Conservation (phyloP, 176 grass and related monocot genomes). For the Poa annua region DNA sequence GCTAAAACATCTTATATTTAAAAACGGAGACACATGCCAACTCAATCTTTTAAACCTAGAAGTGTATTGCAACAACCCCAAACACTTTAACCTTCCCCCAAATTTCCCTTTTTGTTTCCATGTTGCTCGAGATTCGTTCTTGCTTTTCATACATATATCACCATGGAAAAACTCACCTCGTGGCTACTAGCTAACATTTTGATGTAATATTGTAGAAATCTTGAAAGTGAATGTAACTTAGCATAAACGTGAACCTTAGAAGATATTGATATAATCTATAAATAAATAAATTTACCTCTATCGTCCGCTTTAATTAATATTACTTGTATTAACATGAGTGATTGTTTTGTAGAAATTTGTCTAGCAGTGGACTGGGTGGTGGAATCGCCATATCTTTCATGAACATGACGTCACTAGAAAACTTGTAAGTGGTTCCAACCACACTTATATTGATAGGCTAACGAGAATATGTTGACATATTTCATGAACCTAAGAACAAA, state of each 20-base stretch:
- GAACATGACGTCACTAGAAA: not conserved
- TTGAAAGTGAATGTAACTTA: not conserved
- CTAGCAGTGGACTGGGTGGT: not conserved
- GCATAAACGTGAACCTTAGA: not conserved
- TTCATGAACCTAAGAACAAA: not conserved
- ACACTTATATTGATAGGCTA: not conserved
- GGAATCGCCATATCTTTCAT: not conserved
- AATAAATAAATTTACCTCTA: not conserved
- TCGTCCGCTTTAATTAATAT: not conserved
- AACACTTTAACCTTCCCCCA: too few species aligned
- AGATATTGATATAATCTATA: constrained; percentile 2
- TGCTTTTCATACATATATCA: too few species aligned
- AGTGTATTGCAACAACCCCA: too few species aligned
- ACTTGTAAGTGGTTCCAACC: not conserved
- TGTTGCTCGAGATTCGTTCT: too few species aligned
- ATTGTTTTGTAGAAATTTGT: not conserved
- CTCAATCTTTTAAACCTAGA: too few species aligned
- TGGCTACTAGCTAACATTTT: not conserved
- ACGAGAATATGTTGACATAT: not conserved
- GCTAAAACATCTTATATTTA: too few species aligned
- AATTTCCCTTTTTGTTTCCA: too few species aligned
- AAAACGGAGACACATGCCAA: too few species aligned
- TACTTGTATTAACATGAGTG: not conserved
- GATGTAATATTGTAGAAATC: not conserved
- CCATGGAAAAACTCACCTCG: not conserved